Conservation (phyloP, 352 stramenopile species). For the Phytophthora macrochlamydospora region DNA sequence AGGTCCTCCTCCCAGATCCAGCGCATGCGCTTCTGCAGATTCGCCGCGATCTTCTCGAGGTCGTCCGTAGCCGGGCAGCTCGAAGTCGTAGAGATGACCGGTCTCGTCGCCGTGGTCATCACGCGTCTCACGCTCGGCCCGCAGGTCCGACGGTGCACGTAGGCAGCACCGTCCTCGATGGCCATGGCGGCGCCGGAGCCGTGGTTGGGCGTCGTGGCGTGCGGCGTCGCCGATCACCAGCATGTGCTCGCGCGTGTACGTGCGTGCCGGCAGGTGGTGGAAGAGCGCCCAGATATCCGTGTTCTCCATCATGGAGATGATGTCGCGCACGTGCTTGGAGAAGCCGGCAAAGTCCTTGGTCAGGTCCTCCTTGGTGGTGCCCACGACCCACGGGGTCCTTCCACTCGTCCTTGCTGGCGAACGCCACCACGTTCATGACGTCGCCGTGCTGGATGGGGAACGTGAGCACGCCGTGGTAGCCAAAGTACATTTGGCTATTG, state of each 20-base stretch:
- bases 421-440: constrained; percentile 43
- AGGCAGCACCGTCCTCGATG: constrained; percentile 38
- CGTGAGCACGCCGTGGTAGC: constrained; percentile 39
- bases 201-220: constrained; percentile 38
- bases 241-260: constrained; percentile 35
- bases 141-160: constrained; percentile 26
- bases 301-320: constrained; percentile 47
- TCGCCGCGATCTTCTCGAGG: constrained; percentile 25
- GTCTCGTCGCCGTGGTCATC: constrained; percentile 21
- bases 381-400: constrained; percentile 38
- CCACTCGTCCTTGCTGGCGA: constrained; percentile 38
- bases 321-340: constrained; percentile 35
- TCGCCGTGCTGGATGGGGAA: constrained; percentile 41
- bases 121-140: no score
- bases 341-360: constrained; percentile 34
- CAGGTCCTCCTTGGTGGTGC: constrained; percentile 35
- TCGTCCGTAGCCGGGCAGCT: constrained; percentile 22
- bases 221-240: constrained; percentile 38
- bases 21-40: constrained; percentile 34
- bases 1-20: constrained; percentile 44
- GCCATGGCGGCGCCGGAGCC: constrained; percentile 36
- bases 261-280: constrained; percentile 33
- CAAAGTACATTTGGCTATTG: constrained; percentile 49
- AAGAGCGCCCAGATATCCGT: constrained; percentile 42
- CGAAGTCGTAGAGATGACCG: constrained; percentile 21